These are phyloP conservation scores for Phylloporus sp. DNA, from an alignment of 1,284 basidiomycete species.

Conservation along the genomic window DNA sequence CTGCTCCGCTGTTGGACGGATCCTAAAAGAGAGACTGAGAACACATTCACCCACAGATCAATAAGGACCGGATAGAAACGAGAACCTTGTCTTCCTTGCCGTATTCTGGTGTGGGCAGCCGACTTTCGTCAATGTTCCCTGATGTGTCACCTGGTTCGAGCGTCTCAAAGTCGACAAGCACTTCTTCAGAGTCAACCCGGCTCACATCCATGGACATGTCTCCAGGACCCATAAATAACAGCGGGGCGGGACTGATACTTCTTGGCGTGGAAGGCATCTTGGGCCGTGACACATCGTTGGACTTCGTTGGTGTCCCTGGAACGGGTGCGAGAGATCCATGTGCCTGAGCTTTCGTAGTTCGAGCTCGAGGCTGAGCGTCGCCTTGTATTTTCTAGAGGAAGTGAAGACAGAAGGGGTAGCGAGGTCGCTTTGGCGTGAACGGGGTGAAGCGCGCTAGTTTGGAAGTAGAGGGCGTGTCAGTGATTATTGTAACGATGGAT, in stretches of 20 bases:
- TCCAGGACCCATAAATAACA: constrained; percentile 50
- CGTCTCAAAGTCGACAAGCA: constrained; percentile 70
- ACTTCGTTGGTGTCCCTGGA: constrained; percentile 57
- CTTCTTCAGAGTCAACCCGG: constrained; percentile 75
- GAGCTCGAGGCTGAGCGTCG: constrained; percentile 58
- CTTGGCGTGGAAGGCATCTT: constrained; percentile 56
- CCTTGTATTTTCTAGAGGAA: constrained; percentile 70
- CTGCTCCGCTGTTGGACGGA: constrained; percentile 64
- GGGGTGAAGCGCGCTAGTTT: constrained; percentile 40
- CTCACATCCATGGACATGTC: constrained; percentile 72
- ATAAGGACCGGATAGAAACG: constrained; percentile 76
- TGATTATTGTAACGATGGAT: neutral
- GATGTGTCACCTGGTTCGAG: constrained; percentile 72
- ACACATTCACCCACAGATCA: neutral
- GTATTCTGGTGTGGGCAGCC: constrained; percentile 48
- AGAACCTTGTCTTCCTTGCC: constrained; percentile 84
- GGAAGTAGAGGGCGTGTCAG: constrained; percentile 30
- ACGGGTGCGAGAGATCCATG: constrained; percentile 48
- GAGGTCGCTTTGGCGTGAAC: constrained; percentile 60
- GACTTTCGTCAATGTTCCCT: constrained; percentile 63
- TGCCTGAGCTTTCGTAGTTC: constrained; percentile 40
- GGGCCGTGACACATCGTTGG: constrained; percentile 47
- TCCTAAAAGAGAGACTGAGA: constrained; percentile 45
- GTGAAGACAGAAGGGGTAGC: constrained; percentile 48
- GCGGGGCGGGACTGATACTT: constrained; percentile 50